A percentile compares a stretch with the other conserved stretches of the same genome.
Evolutionary conservation across 805 yeast species (phyloP).

Genomic region (Cyberlindnera bimundalis): DNA sequence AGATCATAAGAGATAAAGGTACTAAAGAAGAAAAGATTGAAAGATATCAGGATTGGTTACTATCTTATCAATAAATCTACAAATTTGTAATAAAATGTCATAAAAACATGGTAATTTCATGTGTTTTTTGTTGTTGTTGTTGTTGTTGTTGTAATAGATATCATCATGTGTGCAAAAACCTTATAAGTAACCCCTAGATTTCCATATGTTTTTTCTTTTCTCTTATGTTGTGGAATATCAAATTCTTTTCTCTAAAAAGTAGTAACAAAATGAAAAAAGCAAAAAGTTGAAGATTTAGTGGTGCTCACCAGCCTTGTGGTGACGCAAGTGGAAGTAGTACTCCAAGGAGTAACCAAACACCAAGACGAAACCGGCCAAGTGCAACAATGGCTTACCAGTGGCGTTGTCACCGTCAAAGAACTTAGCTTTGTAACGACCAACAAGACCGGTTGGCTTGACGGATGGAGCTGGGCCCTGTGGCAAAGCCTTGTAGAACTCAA

Average conservation of each 20-base stretch:
- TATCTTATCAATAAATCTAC: slow-evolving; percentile 4
- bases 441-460: slow-evolving; percentile 61
- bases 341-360: slow-evolving; percentile 85
- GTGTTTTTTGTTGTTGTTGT: neutral
- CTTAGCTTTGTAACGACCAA: slow-evolving; percentile 80
- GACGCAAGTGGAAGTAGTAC: slow-evolving; percentile 85
- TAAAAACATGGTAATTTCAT: neutral
- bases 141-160: too few relatives aligned
- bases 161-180: neutral
- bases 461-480: slow-evolving; percentile 92
- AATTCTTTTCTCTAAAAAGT: slow-evolving; percentile 3
- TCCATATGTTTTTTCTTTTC: neutral
- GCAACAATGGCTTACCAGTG: slow-evolving; percentile 78
- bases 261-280: neutral
- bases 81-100: slow-evolving; percentile 6
- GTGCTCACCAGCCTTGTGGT: slow-evolving; percentile 48
- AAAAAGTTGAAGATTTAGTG: slow-evolving; percentile 20
- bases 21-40: slow-evolving; percentile 4
- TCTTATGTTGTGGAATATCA: slow-evolving; percentile 5
- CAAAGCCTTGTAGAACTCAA: slow-evolving; percentile 89
- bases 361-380: slow-evolving; percentile 65
- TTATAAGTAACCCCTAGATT: too few relatives aligned
- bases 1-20: slow-evolving; percentile 21
- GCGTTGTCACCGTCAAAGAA: slow-evolving; percentile 83
- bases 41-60: slow-evolving; percentile 8